Evolutionary conservation across 352 stramenopile species (phyloP).

Genomic region (Peronospora farinosa): DNA sequence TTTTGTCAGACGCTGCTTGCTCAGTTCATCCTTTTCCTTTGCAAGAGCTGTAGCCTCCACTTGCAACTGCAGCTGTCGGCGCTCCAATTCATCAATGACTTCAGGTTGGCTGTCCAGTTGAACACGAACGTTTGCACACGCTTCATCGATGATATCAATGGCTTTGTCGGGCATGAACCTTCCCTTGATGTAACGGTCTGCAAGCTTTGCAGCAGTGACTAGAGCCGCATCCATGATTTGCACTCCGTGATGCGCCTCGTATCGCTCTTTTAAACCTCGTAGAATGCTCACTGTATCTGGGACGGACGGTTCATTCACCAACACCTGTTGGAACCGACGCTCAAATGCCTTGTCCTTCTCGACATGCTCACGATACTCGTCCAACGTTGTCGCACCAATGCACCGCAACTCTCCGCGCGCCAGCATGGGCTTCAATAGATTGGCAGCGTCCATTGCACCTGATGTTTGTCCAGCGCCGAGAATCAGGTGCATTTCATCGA

Average conservation of each 20-base stretch:
- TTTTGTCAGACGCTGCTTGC: slow-evolving; percentile 87
- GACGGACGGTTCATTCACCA: slow-evolving; percentile 91
- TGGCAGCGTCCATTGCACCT: slow-evolving; percentile 95
- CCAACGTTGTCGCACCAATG: slow-evolving; percentile 96
- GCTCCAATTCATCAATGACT: slow-evolving; percentile 93
- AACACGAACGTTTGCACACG: slow-evolving; percentile 84
- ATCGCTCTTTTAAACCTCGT: slow-evolving; percentile 92
- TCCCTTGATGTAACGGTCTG: slow-evolving; percentile 90
- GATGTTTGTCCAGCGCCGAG: slow-evolving; percentile 89
- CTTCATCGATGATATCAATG: slow-evolving; percentile 95
- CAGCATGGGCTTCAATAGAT: slow-evolving; percentile 97
- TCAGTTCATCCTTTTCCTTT: slow-evolving; percentile 91
- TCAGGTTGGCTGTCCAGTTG: slow-evolving; percentile 93
- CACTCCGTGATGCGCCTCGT: slow-evolving; percentile 96
- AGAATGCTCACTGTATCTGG: slow-evolving; percentile 95
- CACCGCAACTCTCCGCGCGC: slow-evolving; percentile 93
- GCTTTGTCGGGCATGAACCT: slow-evolving; percentile 92
- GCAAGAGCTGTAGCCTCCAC: slow-evolving; percentile 91
- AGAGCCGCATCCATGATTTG: slow-evolving; percentile 91
- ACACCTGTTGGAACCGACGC: slow-evolving; percentile 95
- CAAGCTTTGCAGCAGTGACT: slow-evolving; percentile 91
- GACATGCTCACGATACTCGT: slow-evolving; percentile 97
- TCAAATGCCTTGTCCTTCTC: slow-evolving; percentile 98
- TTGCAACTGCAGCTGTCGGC: slow-evolving; percentile 92
- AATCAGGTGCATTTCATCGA: slow-evolving; percentile 97